phyloP scores from a whole-genome alignment of 2,329 filamentous ascomycete species.

The Fusarium nygamai region DNA sequence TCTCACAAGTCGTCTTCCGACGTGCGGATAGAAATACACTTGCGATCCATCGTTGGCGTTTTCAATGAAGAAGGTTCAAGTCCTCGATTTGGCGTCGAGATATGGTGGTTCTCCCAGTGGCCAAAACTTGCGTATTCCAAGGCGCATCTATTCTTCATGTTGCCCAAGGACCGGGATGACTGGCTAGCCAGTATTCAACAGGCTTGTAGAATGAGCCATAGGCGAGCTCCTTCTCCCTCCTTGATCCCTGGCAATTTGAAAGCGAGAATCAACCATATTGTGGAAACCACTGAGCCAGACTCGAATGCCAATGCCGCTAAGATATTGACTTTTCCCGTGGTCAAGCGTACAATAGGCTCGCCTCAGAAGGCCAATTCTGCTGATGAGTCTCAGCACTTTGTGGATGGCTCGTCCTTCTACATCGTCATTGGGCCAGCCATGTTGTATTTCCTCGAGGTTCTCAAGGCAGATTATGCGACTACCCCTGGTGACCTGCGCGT shows the following conservation, averaged over 20 bases:
- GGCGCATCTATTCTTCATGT: constrained; percentile 59
- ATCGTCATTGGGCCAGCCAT: constrained; percentile 64
- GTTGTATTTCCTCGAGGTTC: constrained; percentile 62
- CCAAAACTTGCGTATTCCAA: constrained; percentile 58
- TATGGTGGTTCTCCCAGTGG: constrained; percentile 64
- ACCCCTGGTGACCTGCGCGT: constrained; percentile 59
- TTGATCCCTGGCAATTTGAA: constrained; percentile 59
- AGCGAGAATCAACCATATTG: constrained; percentile 56
- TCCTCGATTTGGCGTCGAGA: constrained; percentile 62
- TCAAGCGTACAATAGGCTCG: constrained; percentile 57
- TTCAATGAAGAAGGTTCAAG: constrained; percentile 62
- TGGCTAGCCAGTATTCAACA: constrained; percentile 60
- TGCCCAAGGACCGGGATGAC: constrained; percentile 60
- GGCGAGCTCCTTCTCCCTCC: constrained; percentile 48
- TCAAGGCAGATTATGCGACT: constrained; percentile 55
- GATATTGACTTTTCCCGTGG: constrained; percentile 61
- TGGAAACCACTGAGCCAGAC: constrained; percentile 56
- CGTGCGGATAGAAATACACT: constrained; percentile 57
- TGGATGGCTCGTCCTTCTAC: constrained; percentile 64
- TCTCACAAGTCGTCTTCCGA: constrained; percentile 49
- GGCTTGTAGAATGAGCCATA: constrained; percentile 52
- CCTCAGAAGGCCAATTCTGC: constrained; percentile 53
- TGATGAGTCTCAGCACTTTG: constrained; percentile 57
- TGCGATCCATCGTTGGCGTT: constrained; percentile 61
- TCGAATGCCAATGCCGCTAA: constrained; percentile 41